phyloP scores from a whole-genome alignment of 176 grass and related monocot species.

The Thinopyrum elongatum region DNA sequence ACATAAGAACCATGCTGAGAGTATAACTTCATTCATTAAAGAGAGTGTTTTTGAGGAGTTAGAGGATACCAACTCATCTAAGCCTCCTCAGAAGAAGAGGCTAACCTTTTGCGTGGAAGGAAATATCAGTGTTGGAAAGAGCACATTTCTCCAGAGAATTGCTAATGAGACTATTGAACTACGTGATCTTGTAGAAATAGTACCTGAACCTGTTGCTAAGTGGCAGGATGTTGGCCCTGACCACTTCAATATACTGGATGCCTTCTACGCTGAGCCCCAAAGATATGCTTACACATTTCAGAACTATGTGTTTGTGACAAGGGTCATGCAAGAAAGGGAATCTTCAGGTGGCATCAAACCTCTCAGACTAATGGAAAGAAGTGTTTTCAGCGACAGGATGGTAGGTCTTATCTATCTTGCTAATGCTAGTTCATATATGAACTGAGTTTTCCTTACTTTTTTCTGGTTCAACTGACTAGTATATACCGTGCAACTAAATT shows the following conservation, averaged over 20 bases:
- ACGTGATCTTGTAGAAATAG: constrained; percentile 91
- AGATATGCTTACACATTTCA: constrained; percentile 98
- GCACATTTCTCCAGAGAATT: constrained; percentile 90
- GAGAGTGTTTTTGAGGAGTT: constrained; percentile 80
- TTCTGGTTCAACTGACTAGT: not conserved
- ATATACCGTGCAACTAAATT: not conserved
- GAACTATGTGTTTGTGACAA: constrained; percentile 99
- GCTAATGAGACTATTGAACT: constrained; percentile 98
- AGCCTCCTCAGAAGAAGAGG: constrained; percentile 54
- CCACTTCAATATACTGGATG: constrained; percentile 96
- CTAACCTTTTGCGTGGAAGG: constrained; percentile 99
- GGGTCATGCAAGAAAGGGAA: constrained; percentile 99
- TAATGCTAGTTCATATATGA: constrained; percentile 20
- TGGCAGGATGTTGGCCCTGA: constrained; percentile 98
- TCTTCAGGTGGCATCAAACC: constrained; percentile 83
- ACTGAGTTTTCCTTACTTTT: not conserved
- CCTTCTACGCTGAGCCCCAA: constrained; percentile 84
- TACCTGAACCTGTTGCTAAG: constrained; percentile 85
- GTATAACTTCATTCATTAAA: constrained; percentile 93
- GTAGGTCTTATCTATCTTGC: constrained; percentile 45
- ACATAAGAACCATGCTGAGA: constrained; percentile 94
- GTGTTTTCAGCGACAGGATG: constrained; percentile 97
- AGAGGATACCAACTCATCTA: constrained; percentile 49
- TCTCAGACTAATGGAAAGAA: constrained; percentile 98
- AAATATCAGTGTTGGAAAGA: constrained; percentile 97